Evolutionary conservation across 2,329 filamentous ascomycete species (phyloP).

Genomic region (Penicillium freii): DNA sequence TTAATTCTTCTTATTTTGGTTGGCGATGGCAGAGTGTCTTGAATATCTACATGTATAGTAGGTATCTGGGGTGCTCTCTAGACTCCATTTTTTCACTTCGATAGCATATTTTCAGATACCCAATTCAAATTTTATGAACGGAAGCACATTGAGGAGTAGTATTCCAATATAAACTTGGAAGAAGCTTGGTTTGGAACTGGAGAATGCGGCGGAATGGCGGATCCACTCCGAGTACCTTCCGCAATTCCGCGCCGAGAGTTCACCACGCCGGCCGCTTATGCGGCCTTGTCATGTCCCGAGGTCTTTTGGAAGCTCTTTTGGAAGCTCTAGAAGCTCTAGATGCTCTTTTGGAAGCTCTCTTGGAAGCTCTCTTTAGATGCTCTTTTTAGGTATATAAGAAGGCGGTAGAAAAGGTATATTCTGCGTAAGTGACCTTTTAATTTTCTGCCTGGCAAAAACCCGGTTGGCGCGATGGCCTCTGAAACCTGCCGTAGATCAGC

Average conservation of each 20-base stretch:
- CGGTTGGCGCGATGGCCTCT: no score
- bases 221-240: background rate
- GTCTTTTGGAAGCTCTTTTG: no score
- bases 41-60: background rate
- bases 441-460: no score
- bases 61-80: background rate
- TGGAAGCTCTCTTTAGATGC: no score
- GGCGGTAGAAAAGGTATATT: no score
- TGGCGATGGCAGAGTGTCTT: background rate
- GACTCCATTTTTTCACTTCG: background rate
- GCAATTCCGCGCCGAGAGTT: background rate
- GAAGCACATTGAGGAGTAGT: background rate
- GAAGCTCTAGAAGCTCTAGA: no score
- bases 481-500: background rate
- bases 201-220: background rate
- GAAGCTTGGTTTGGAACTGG: no score
- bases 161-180: background rate
- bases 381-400: no score
- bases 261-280: no score
- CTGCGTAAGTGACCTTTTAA: no score
- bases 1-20: background rate
- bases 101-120: slow-evolving; percentile 14
- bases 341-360: no score
- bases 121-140: background rate
- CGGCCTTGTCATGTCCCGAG: no score